Percentiles rank a stretch among this genome's conserved stretches.
Evolutionary conservation across 257 asterid species (phyloP).

Genomic region (Solanum chmielewskii): DNA sequence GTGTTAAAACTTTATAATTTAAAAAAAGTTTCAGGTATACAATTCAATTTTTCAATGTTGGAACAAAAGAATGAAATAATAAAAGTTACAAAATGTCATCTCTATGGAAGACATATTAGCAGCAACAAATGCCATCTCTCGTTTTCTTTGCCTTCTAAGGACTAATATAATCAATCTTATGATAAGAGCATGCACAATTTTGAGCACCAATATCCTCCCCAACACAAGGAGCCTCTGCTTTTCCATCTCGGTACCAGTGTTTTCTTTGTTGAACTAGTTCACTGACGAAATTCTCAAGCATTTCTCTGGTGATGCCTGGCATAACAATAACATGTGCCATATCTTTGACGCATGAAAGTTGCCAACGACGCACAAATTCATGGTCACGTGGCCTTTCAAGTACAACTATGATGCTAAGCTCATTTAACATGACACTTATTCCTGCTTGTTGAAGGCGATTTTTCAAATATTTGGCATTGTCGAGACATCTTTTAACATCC

Average conservation of each 20-base stretch:
- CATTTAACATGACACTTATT: conserved; percentile 5
- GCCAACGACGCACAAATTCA: not conserved
- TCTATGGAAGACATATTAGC: not conserved
- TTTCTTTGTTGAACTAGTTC: not conserved
- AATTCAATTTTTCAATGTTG: not conserved
- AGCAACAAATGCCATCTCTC: not conserved
- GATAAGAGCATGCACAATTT: not conserved
- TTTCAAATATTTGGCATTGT: conserved; percentile 2
- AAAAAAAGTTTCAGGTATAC: not conserved
- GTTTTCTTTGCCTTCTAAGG: not conserved
- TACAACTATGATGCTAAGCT: conserved; percentile 7
- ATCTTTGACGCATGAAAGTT: conserved; percentile 8
- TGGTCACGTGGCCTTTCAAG: conserved; percentile 4
- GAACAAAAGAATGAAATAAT: not conserved
- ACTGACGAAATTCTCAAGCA: not conserved
- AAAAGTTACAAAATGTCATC: not conserved
- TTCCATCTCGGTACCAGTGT: not conserved
- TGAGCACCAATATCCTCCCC: not conserved
- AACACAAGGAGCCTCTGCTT: not conserved
- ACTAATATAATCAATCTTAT: not conserved
- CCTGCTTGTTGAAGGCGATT: conserved; percentile 5
- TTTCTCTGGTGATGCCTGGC: conserved; percentile 5
- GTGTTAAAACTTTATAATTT: not conserved
- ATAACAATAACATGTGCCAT: conserved; percentile 13
- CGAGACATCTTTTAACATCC: not conserved